Conservation (phyloP, 2,329 filamentous ascomycete species). For the Botrytis deweyae region DNA sequence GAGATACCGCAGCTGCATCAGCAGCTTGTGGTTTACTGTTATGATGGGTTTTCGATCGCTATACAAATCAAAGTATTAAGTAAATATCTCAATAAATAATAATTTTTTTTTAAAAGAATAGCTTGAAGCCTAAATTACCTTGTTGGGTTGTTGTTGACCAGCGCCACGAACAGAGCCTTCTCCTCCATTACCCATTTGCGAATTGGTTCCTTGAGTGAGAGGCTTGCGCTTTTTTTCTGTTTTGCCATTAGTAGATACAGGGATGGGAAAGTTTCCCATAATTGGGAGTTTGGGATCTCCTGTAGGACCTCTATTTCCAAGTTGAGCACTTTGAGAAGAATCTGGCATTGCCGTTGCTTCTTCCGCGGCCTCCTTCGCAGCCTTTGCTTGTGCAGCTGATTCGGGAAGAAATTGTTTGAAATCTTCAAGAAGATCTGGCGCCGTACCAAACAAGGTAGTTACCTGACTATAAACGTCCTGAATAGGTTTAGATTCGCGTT, state of each 20-base stretch:
- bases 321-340: slow-evolving; percentile 52
- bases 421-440: slow-evolving; percentile 92
- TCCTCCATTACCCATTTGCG: slow-evolving; percentile 32
- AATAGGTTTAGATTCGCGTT: slow-evolving; percentile 96
- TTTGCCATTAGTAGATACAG: slow-evolving; percentile 70
- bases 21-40: slow-evolving; percentile 39
- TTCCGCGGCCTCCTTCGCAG: slow-evolving; percentile 61
- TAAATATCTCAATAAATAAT: neutral
- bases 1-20: slow-evolving; percentile 56
- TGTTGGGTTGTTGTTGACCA: slow-evolving; percentile 44
- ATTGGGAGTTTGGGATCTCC: slow-evolving; percentile 75
- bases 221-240: slow-evolving; percentile 76
- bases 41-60: slow-evolving; percentile 73
- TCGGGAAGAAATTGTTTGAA: slow-evolving; percentile 99
- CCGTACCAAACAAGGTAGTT: slow-evolving; percentile 87
- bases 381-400: slow-evolving; percentile 70
- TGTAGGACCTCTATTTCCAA: slow-evolving; percentile 44
- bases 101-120: neutral
- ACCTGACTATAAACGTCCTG: slow-evolving; percentile 98
- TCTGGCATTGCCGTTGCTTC: slow-evolving; percentile 52
- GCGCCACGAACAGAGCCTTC: slow-evolving; percentile 35
- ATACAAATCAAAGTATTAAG: slow-evolving; percentile 20
- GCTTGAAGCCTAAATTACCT: slow-evolving; percentile 44
- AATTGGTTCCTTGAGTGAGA: slow-evolving; percentile 42
- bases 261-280: slow-evolving; percentile 89